Evolutionary conservation across 805 yeast genomes (phyloP), one percentile per base, ranked within the genome.

Genomic region (Sugiyamaella floridensis): DNA sequence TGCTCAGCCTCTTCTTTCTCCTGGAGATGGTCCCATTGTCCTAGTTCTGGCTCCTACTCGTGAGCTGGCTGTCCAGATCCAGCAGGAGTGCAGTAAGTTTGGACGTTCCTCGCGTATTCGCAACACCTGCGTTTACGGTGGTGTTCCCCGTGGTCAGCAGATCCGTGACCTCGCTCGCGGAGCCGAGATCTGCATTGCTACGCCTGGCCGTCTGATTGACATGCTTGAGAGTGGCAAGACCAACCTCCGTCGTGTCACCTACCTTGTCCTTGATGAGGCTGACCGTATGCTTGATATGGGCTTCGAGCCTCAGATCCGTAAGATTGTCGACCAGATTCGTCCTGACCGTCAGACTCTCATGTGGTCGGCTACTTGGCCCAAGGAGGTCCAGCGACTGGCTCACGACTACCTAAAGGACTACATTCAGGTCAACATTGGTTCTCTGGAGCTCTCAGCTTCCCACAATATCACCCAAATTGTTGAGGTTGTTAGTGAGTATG

Each of bases 331-430:
- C 65, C 98, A 92, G 79, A 93, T 93, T 70, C 87, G 99, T 78
- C 99, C 99, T 57, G 99, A 93, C 73, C 89, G 98, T 79, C 99
- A 93, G 77, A 93, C 99, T 56, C 79, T 92, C 65, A 89, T 93
- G 97, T 93, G 98, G 98, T 92, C 98, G 58, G 99, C 99, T 63
- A 93, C 99, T 52, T 93, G 99, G 99, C 99, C 99, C 65, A 92
- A 90, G 80, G 95, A 89, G 72, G 98, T 93, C 59, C 95, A 92
- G 78, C 78, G 83, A 62, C 79, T 93, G 68, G 95, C 97, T 60
- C 80, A 85, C 66, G 99, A 93, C 72, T 93, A 88, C 73, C 79
- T 92, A 69, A 73, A 80, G 52, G 96, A 93, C 70, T 93, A 92
- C 67, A 92, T 93, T 68, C 98, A 93, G 77, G 98, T 93, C 61